phyloP scores from a whole-genome alignment of 2,329 filamentous ascomycete species.

The Colletotrichum sp. region DNA sequence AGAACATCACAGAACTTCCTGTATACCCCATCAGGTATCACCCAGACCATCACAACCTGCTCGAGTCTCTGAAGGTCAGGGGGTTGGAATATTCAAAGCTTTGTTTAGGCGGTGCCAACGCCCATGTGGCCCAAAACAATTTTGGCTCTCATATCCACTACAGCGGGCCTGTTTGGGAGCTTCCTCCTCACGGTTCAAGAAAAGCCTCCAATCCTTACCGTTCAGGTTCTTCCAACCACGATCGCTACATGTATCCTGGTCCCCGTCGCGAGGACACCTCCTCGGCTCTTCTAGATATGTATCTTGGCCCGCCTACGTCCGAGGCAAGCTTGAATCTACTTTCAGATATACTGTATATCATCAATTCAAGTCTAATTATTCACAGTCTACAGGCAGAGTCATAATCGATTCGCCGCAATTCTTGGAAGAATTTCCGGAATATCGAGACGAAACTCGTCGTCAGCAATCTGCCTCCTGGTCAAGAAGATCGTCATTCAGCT shows the following conservation, averaged over 20 bases:
- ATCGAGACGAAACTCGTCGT: neutral
- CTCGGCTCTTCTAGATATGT: neutral
- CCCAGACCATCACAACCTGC: neutral
- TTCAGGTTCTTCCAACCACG: too few species aligned
- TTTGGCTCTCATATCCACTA: neutral
- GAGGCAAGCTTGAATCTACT: neutral
- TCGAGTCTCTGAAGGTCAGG: neutral
- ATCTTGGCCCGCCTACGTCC: neutral
- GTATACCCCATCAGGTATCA: neutral
- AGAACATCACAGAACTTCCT: neutral
- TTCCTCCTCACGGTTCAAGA: too few species aligned
- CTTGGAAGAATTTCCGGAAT: neutral
- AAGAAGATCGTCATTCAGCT: too few species aligned
- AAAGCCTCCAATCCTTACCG: too few species aligned
- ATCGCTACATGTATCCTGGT: too few species aligned
- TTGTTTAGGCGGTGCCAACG: neutral
- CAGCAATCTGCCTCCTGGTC: neutral
- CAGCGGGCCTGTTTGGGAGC: neutral
- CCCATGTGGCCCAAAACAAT: rapidly evolving
- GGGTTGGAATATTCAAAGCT: neutral
- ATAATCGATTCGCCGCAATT: neutral
- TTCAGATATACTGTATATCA: neutral
- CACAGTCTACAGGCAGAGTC: neutral
- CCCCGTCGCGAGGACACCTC: neutral
- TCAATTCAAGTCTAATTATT: neutral